Conservation (phyloP, 2,329 filamentous ascomycete genomes). For the Hypoxylon sp. region DNA sequence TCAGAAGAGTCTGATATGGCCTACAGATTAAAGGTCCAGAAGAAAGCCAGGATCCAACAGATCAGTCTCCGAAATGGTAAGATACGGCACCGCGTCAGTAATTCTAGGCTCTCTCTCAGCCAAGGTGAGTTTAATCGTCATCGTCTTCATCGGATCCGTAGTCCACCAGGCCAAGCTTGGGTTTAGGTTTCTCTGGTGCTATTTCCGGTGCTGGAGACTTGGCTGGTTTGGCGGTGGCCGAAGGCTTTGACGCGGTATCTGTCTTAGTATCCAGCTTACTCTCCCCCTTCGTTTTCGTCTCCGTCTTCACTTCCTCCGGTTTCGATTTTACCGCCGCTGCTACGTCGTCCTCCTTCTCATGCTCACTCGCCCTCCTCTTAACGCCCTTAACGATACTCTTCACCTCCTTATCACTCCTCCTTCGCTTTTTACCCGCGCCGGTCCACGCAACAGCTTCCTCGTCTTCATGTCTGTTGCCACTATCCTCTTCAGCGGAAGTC, state of each 20-base stretch:
- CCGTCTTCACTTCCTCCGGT: conserved; percentile 28
- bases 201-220: conserved; percentile 24
- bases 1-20: background rate
- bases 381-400: conserved; percentile 50
- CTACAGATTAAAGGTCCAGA: background rate
- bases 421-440: conserved; percentile 57
- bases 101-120: background rate
- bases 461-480: conserved; percentile 46
- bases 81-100: background rate
- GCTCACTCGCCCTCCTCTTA: conserved; percentile 58
- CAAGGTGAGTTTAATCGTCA: conserved; percentile 39
- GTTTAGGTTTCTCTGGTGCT: conserved; percentile 43
- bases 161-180: conserved; percentile 63
- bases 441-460: conserved; percentile 57
- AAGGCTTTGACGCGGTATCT: conserved; percentile 5
- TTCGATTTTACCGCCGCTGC: conserved; percentile 49
- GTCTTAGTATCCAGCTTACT: conserved; percentile 5
- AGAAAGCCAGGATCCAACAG: background rate
- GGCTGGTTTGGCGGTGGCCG: conserved; percentile 8
- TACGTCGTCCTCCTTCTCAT: conserved; percentile 57
- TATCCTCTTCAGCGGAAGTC: conserved; percentile 31
- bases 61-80: background rate
- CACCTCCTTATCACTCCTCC: conserved; percentile 57
- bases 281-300: background rate
- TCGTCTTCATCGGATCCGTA: conserved; percentile 72